phyloP scores from a whole-genome alignment of 106 monocot genomes.

The Platanthera zijinensis region DNA sequence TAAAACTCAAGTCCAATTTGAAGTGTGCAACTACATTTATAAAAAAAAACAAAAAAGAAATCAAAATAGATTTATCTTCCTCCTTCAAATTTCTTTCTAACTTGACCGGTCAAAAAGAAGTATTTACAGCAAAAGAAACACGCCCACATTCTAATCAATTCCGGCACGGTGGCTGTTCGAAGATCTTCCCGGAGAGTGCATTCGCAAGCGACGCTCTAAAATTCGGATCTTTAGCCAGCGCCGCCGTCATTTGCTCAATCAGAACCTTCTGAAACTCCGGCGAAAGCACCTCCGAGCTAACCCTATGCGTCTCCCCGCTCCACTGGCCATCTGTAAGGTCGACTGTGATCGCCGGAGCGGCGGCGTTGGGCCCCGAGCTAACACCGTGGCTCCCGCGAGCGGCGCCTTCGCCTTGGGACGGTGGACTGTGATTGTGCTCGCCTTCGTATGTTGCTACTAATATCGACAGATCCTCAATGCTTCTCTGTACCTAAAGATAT shows the following conservation, averaged over 20 bases:
- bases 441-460: conserved; percentile 26
- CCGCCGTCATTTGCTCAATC: conserved; percentile 7
- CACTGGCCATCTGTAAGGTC: conserved; percentile 2
- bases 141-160: not conserved
- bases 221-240: conserved; percentile 1
- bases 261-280: not conserved
- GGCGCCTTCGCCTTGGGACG: not conserved
- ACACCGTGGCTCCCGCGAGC: not conserved
- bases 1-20: conserved; percentile 1
- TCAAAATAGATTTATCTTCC: not conserved
- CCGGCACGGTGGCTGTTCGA: not conserved
- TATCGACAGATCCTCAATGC: conserved; percentile 13
- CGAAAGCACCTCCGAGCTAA: not conserved
- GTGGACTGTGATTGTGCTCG: conserved; percentile 16
- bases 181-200: conserved; percentile 3
- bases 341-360: not conserved
- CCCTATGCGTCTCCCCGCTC: not conserved
- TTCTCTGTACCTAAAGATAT: conserved; percentile 18
- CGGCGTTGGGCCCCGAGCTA: not conserved
- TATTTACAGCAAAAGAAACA: not conserved
- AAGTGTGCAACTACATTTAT: not conserved
- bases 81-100: not conserved
- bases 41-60: not conserved
- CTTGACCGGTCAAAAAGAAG: not conserved
- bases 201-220: not conserved